These are phyloP conservation scores for Rosellinia necatrix DNA, from an alignment of 2,329 filamentous ascomycete genomes.

Conservation along the genomic window DNA sequence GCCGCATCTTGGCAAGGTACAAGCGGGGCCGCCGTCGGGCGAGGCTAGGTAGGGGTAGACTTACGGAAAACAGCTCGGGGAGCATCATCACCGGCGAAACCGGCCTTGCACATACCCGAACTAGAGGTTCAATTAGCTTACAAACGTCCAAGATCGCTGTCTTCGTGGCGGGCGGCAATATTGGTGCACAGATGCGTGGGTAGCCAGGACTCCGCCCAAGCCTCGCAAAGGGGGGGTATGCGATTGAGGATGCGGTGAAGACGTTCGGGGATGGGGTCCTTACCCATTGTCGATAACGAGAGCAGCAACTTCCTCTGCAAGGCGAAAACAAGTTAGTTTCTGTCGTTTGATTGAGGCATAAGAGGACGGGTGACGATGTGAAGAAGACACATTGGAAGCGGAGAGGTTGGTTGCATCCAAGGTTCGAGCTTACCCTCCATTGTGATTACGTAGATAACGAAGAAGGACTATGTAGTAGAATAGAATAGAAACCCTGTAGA, in stretches of 20 bases:
- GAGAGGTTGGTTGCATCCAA: conserved; percentile 25
- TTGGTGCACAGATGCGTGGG: background rate
- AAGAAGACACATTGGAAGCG: conserved; percentile 8
- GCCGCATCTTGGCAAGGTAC: conserved; percentile 35
- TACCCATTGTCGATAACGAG: conserved; percentile 99
- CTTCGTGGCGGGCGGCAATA: background rate
- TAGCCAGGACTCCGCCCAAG: conserved; percentile 14
- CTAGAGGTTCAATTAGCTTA: conserved; percentile 54
- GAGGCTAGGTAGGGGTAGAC: conserved; percentile 51
- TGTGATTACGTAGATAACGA: conserved; percentile 51
- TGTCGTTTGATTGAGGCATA: conserved; percentile 22
- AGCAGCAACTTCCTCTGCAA: conserved; percentile 98
- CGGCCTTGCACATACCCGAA: conserved; percentile 99
- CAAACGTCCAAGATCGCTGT: background rate
- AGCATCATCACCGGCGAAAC: conserved; percentile 99
- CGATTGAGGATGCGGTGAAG: conserved; percentile 45
- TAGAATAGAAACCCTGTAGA: conserved; percentile 31
- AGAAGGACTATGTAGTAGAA: conserved; percentile 34
- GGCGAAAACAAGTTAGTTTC: conserved; percentile 50
- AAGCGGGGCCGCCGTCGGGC: conserved; percentile 45
- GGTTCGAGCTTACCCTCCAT: conserved; percentile 65
- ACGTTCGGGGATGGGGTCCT: conserved; percentile 54
- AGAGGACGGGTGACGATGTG: conserved; percentile 13
- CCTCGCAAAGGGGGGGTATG: conserved; percentile 25
- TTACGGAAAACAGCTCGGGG: conserved; percentile 99